Evolutionary conservation across 2,329 filamentous ascomycete genomes (phyloP), one percentile per base, ranked within the genome.

Genomic region (Thielaviopsis populi): DNA sequence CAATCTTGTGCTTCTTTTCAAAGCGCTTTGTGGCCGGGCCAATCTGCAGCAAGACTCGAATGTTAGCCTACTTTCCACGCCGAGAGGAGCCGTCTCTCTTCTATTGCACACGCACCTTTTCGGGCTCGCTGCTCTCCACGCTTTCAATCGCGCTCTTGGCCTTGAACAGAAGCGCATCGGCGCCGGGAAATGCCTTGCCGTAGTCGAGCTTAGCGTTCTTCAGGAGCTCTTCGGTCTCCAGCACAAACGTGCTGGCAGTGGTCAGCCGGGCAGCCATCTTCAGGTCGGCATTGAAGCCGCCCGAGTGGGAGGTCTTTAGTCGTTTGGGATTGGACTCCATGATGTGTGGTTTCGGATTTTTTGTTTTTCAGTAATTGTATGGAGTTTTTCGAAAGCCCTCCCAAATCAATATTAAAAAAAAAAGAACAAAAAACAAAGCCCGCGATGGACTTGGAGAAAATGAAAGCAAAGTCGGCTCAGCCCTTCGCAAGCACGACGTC

Each of bases 11-110:
- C 48, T 79, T 79, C 73, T 84, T 86, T 69, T 88, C 83, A 69
- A 89, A 80, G 66, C 80, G 82, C 70, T 85, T 78, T 0, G 78
- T 78, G 8, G 89, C 90, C 69, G 94, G 84, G 41, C 75, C 69
- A 62, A 94, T 80, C 87, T 90, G 30, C 30, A 68, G 4, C n/a
- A 0, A 43, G 42, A 66, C 40, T 27, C 61, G 17, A 62, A 59
- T 27, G n/a, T 40, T 27, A 22, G 58, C n/a, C 10, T 64, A 3
- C 54, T 59, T n/a, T 58, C 5, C 7, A 15, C 6, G 24, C 10
- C 13, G 24, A 46, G 30, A n/a, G 48, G 7, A 15, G 15, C 22
- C n/a, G 3, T n/a, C 8, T 22, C 22, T 6, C 0, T 15, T 27
- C 46, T 50, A 22, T 37, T 8, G n/a, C 53, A n/a, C 53, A 19